Conservation (phyloP, 2,329 filamentous ascomycete genomes). For the Fusarium nisikadoi region DNA sequence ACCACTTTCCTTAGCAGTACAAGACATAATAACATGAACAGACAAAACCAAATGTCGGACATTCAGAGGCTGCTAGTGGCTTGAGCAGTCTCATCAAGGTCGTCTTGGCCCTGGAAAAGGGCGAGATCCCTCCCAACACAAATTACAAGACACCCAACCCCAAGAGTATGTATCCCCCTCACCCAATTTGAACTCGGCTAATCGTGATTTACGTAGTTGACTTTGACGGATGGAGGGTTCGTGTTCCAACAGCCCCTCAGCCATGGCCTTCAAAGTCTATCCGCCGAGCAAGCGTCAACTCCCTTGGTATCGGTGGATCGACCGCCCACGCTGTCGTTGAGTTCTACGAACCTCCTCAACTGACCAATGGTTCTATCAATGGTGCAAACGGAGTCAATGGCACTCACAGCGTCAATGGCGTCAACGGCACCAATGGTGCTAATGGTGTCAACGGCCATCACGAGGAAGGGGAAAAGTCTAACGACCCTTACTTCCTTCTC, state of each 20-base stretch:
- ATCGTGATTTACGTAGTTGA: slow-evolving; percentile 20
- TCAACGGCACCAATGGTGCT: not conserved
- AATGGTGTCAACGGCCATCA: slow-evolving; percentile 14
- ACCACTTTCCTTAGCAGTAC: accelerated
- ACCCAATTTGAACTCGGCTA: not conserved
- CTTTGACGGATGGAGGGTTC: slow-evolving; percentile 40
- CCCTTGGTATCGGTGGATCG: slow-evolving; percentile 57
- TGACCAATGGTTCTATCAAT: not conserved
- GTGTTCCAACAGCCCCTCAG: slow-evolving; percentile 32
- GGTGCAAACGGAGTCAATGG: not conserved
- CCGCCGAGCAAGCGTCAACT: slow-evolving; percentile 46
- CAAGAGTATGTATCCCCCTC: slow-evolving; percentile 24
- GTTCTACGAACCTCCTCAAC: slow-evolving; percentile 26
- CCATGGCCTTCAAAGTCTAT: slow-evolving; percentile 40
- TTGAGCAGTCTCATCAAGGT: slow-evolving; percentile 44
- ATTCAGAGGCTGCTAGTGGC: slow-evolving; percentile 46
- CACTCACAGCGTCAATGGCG: not conserved
- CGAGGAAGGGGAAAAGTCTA: not conserved
- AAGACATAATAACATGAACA: slow-evolving; percentile 25
- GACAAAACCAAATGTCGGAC: slow-evolving; percentile 44
- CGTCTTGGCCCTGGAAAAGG: slow-evolving; percentile 42
- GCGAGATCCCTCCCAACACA: slow-evolving; percentile 42
- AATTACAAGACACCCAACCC: slow-evolving; percentile 42
- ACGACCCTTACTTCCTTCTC: slow-evolving; percentile 19
- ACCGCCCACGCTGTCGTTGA: slow-evolving; percentile 57